These are phyloP conservation scores for Ogataea naganishii DNA, from an alignment of 805 yeast species.

Conservation along the genomic window DNA sequence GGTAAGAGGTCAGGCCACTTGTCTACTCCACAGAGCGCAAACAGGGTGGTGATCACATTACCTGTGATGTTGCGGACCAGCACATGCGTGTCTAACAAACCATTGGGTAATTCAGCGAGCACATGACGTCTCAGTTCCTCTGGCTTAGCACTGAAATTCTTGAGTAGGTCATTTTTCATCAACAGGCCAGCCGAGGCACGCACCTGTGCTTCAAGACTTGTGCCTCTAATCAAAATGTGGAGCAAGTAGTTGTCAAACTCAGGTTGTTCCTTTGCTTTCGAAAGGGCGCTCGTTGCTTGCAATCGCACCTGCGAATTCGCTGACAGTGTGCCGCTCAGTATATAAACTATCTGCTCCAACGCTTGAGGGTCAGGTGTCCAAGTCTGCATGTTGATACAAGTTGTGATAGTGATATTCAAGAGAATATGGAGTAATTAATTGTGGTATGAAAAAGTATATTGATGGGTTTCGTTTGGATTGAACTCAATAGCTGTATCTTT, in stretches of 20 bases:
- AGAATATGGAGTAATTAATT: too few species aligned
- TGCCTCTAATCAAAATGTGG: conserved; percentile 52
- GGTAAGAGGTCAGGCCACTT: conserved; percentile 74
- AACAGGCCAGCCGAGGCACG: conserved; percentile 86
- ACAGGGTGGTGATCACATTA: conserved; percentile 77
- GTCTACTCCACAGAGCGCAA: conserved; percentile 54
- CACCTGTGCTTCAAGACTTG: conserved; percentile 38
- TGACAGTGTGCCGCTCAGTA: conserved; percentile 68
- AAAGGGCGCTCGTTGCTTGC: conserved; percentile 66
- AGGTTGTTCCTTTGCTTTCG: conserved; percentile 58
- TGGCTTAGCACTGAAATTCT: conserved; percentile 22
- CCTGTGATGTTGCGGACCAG: conserved; percentile 85
- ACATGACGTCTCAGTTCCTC: conserved; percentile 24
- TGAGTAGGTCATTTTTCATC: conserved; percentile 67
- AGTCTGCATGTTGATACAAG: conserved; percentile 30
- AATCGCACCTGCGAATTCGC: conserved; percentile 43
- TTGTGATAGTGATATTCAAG: too few species aligned
- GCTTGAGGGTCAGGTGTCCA: conserved; percentile 68
- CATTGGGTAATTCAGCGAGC: conserved; percentile 28
- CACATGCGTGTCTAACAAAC: conserved; percentile 44
- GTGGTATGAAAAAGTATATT: too few species aligned
- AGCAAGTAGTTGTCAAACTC: conserved; percentile 79
- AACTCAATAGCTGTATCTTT: too few species aligned
- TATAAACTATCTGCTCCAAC: conserved; percentile 52
- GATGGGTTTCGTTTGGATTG: too few species aligned